phyloP scores from a whole-genome alignment of 257 asterid genomes.

The Jacaranda mimosifolia region DNA sequence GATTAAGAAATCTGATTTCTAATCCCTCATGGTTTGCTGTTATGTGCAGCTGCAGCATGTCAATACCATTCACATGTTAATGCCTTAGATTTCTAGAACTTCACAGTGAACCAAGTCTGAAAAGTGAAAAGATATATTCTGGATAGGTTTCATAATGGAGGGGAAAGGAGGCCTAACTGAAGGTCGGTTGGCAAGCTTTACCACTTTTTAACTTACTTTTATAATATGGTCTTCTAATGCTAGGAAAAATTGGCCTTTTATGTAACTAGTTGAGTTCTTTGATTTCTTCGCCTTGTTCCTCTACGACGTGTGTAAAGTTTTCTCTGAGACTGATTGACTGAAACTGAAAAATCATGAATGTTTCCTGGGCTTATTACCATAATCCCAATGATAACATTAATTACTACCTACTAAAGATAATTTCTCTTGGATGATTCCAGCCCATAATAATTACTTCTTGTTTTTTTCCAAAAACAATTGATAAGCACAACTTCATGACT shows the following conservation, averaged over 20 bases:
- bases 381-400: constrained; percentile 38
- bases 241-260: constrained; percentile 20
- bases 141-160: constrained; percentile 23
- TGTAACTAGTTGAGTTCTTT: constrained; percentile 35
- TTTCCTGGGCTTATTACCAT: constrained; percentile 37
- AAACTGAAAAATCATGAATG: constrained; percentile 30
- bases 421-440: constrained; percentile 34
- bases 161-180: constrained; percentile 7
- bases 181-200: constrained; percentile 29
- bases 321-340: constrained; percentile 26
- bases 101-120: background rate
- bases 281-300: constrained; percentile 42
- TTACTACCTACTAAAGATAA: constrained; percentile 51
- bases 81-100: background rate
- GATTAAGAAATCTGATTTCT: constrained; percentile 31
- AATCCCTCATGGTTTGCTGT: background rate
- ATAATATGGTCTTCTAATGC: constrained; percentile 25
- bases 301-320: constrained; percentile 36
- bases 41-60: constrained; percentile 23
- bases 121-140: background rate
- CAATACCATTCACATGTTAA: background rate
- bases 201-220: constrained; percentile 28
- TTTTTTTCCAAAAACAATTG: constrained; percentile 25
- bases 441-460: constrained; percentile 38
- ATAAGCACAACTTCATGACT: constrained; percentile 33